Conservation (phyloP, 805 yeast species). For the Hanseniaspora thailandica region DNA sequence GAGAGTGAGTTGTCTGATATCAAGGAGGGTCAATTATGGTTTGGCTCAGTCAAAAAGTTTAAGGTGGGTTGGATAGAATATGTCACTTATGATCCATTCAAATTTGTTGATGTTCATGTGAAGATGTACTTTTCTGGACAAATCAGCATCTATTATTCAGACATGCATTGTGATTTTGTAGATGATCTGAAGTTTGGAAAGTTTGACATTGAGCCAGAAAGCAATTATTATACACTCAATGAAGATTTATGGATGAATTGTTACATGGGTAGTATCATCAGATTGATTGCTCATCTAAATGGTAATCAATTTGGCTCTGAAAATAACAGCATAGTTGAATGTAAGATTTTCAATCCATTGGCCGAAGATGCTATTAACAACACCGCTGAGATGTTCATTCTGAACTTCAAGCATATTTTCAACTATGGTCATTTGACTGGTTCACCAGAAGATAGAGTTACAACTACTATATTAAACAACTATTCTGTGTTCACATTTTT, state of each 20-base stretch:
- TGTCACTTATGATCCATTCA: constrained; percentile 51
- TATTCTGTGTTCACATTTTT: constrained; percentile 27
- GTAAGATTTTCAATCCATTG: constrained; percentile 73
- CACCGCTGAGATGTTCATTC: constrained; percentile 25
- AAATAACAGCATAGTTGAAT: constrained; percentile 62
- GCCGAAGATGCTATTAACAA: constrained; percentile 27
- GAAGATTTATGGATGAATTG: constrained; percentile 51
- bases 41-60: constrained; percentile 60
- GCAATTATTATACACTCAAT: constrained; percentile 29
- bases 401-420: constrained; percentile 24
- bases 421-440: constrained; percentile 27
- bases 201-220: constrained; percentile 19
- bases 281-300: constrained; percentile 41
- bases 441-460: constrained; percentile 26
- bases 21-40: constrained; percentile 56
- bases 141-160: constrained; percentile 42
- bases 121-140: constrained; percentile 67
- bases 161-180: constrained; percentile 8
- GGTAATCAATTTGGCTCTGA: constrained; percentile 54
- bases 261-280: constrained; percentile 50
- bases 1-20: background rate
- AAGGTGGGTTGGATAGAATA: constrained; percentile 61
- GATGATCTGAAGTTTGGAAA: constrained; percentile 21
- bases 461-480: constrained; percentile 27
- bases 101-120: constrained; percentile 57